phyloP scores from a whole-genome alignment of 495 filamentous ascomycete genomes.

The Baudoinia panamericana region DNA sequence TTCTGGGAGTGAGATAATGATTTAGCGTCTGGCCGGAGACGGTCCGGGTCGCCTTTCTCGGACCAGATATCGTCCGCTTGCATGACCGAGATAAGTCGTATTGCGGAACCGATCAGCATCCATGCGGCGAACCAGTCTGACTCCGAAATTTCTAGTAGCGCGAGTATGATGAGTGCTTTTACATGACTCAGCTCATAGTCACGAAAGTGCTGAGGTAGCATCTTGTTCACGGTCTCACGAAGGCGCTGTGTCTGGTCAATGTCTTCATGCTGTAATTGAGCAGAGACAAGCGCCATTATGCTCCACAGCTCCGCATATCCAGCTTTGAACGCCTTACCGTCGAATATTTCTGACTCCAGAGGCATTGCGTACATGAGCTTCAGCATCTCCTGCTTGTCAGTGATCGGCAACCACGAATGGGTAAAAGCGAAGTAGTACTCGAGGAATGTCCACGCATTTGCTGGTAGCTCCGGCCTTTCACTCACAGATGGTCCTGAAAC shows the following conservation, averaged over 20 bases:
- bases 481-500: neutral
- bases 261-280: slow-evolving; percentile 29
- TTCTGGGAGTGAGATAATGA: too few relatives aligned
- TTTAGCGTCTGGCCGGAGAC: too few relatives aligned
- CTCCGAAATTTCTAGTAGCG: slow-evolving; percentile 45
- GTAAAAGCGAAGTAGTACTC: slow-evolving; percentile 63
- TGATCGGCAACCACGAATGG: slow-evolving; percentile 58
- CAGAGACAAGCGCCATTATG: slow-evolving; percentile 42
- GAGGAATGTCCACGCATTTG: slow-evolving; percentile 49
- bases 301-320: slow-evolving; percentile 55
- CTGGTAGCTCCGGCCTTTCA: slow-evolving; percentile 34
- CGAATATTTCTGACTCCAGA: slow-evolving; percentile 17
- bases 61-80: too few relatives aligned
- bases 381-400: slow-evolving; percentile 54
- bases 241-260: slow-evolving; percentile 11
- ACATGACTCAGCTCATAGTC: neutral
- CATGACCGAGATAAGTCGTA: too few relatives aligned
- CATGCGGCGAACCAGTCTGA: slow-evolving; percentile 44
- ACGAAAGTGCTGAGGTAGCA: neutral
- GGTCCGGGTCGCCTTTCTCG: too few relatives aligned
- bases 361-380: slow-evolving; percentile 40
- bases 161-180: slow-evolving; percentile 42
- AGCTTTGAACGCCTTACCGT: slow-evolving; percentile 28
- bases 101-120: slow-evolving; percentile 49
- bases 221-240: neutral